A percentile compares a stretch with the other conserved stretches of the same genome.
phyloP scores from a whole-genome alignment of 768 basidiomycete species.

The Lactifluus hygrophoroides region DNA sequence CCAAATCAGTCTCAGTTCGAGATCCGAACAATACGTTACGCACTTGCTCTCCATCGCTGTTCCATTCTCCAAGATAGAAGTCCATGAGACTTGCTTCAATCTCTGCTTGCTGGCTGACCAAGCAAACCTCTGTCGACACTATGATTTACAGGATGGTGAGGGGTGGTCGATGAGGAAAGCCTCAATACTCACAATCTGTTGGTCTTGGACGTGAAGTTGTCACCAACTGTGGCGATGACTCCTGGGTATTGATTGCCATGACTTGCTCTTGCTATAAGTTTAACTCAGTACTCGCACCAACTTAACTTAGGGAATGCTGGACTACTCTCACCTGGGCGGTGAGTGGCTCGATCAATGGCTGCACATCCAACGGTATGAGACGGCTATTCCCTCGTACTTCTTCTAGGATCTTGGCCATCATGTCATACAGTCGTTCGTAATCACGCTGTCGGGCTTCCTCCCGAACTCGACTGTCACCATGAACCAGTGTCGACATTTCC shows the following conservation, averaged over 20 bases:
- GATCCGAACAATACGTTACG: constrained; percentile 21
- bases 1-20: not conserved
- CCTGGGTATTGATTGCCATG: not conserved
- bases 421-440: not conserved
- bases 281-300: not conserved
- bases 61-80: constrained; percentile 36
- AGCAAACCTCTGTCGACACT: constrained; percentile 27
- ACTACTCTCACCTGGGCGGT: not conserved
- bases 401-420: not conserved
- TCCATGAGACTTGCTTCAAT: constrained; percentile 34
- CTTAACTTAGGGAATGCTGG: not conserved
- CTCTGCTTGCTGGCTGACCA: constrained; percentile 26
- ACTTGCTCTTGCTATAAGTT: not conserved
- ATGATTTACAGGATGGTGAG: not conserved
- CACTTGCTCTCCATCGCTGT: constrained; percentile 30
- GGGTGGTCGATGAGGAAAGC: not conserved
- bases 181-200: not conserved
- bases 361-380: not conserved
- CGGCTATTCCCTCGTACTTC: not conserved
- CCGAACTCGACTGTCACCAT: not conserved
- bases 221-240: not conserved
- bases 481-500: not conserved
- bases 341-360: not conserved
- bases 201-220: not conserved
- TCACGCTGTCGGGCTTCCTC: not conserved